These are phyloP conservation scores for Annulohypoxylon nitens DNA, from an alignment of 495 filamentous ascomycete species.

Conservation along the genomic window DNA sequence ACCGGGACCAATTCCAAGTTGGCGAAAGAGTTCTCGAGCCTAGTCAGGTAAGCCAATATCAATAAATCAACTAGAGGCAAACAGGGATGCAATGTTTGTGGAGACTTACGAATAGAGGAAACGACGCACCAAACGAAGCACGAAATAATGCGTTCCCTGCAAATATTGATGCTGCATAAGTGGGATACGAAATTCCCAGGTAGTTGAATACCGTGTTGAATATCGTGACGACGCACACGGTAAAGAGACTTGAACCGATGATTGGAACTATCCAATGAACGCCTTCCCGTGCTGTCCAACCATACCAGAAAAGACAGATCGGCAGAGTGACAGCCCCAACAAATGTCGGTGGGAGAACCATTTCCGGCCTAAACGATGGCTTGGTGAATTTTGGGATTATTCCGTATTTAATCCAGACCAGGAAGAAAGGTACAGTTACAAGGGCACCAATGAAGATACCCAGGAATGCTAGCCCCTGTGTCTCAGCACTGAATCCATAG, in stretches of 20 bases:
- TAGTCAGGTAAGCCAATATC: slow-evolving; percentile 40
- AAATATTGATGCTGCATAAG: slow-evolving; percentile 60
- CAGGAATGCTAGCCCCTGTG: slow-evolving; percentile 54
- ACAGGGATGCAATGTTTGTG: background rate
- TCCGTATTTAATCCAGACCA: slow-evolving; percentile 42
- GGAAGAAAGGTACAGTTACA: slow-evolving; percentile 49
- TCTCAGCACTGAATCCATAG: slow-evolving; percentile 67
- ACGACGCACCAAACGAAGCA: slow-evolving; percentile 58
- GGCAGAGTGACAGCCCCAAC: slow-evolving; percentile 57
- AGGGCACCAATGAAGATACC: slow-evolving; percentile 44
- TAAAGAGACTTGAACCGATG: slow-evolving; percentile 65
- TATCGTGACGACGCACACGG: slow-evolving; percentile 66
- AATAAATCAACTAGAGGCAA: background rate
- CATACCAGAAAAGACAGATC: slow-evolving; percentile 65
- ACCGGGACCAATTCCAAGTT: slow-evolving; percentile 62
- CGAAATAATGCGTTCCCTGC: slow-evolving; percentile 64
- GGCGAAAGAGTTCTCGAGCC: slow-evolving; percentile 56
- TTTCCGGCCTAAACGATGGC: slow-evolving; percentile 43
- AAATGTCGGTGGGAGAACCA: slow-evolving; percentile 52
- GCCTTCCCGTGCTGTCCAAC: slow-evolving; percentile 57
- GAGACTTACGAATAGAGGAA: slow-evolving; percentile 60
- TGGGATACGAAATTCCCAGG: slow-evolving; percentile 54
- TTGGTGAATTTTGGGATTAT: slow-evolving; percentile 25
- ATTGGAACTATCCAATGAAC: slow-evolving; percentile 63
- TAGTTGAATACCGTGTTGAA: slow-evolving; percentile 66